A percentile compares a stretch with the other conserved stretches of the same genome.
phyloP scores from a whole-genome alignment of 2,329 filamentous ascomycete species.

The Ophiobolus disseminans region DNA sequence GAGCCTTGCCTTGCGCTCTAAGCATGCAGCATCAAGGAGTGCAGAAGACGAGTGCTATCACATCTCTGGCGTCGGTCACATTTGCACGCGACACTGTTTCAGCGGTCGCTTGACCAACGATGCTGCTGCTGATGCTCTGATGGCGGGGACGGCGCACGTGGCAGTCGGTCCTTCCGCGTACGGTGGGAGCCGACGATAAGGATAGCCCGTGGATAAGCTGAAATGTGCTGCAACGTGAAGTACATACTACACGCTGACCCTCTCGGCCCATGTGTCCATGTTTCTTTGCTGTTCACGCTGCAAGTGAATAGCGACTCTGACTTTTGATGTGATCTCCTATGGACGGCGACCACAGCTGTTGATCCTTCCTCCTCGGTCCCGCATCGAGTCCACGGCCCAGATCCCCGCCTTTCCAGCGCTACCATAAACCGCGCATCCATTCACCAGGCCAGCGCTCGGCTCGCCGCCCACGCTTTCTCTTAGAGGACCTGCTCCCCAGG shows the following conservation, averaged over 20 bases:
- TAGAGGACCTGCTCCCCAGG: conserved; percentile 5
- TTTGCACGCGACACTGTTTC: conserved; percentile 19
- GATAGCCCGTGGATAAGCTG: not conserved
- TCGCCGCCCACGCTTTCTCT: conserved; percentile 11
- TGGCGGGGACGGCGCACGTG: conserved; percentile 24
- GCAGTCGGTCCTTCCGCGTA: not conserved
- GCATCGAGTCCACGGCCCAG: conserved; percentile 25
- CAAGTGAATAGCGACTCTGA: not conserved
- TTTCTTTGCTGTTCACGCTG: not conserved
- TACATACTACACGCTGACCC: not conserved
- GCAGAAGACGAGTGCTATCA: no score
- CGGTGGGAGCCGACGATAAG: not conserved
- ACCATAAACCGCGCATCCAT: conserved; percentile 36
- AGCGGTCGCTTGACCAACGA: conserved; percentile 25
- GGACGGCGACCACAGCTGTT: not conserved
- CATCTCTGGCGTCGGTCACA: not conserved
- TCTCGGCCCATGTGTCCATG: not conserved
- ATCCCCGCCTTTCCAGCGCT: conserved; percentile 20
- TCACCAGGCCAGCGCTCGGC: conserved; percentile 23
- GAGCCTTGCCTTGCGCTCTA: conserved; percentile 2
- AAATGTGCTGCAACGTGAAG: not conserved
- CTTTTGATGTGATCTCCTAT: not conserved
- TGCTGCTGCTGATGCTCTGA: conserved; percentile 24
- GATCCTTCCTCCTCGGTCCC: conserved; percentile 6
- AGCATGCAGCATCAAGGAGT: not conserved